Conservation (phyloP, 495 filamentous ascomycete genomes). For the Barbatosphaeria neglecta region DNA sequence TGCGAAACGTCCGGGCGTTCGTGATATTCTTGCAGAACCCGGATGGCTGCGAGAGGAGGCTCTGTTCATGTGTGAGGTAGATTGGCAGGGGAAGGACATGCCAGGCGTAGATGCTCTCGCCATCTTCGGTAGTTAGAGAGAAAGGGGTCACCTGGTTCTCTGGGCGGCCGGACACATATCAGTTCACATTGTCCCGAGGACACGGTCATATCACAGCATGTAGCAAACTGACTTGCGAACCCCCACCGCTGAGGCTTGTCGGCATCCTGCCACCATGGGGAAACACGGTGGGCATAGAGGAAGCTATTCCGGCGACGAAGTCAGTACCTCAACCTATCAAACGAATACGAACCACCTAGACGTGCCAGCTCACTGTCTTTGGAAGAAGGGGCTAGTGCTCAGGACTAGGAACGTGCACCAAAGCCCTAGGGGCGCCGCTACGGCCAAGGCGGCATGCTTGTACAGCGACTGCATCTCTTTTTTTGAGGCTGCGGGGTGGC, state of each 20-base stretch:
- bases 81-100: conserved; percentile 57
- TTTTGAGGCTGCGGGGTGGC: background rate
- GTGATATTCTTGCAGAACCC: conserved; percentile 45
- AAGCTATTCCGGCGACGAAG: conserved; percentile 33
- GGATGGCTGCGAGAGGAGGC: conserved; percentile 35
- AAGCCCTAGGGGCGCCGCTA: conserved; percentile 28
- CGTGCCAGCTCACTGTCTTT: conserved; percentile 42
- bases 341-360: background rate
- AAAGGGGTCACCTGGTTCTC: conserved; percentile 62
- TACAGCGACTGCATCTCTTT: conserved; percentile 2
- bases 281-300: conserved; percentile 65
- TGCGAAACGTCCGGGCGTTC: conserved; percentile 40
- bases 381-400: conserved; percentile 37
- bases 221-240: conserved; percentile 53
- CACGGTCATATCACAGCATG: background rate
- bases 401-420: conserved; percentile 36
- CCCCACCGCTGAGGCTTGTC: conserved; percentile 69
- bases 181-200: background rate
- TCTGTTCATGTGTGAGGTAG: conserved; percentile 45
- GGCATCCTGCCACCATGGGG: conserved; percentile 54
- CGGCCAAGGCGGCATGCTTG: conserved; percentile 19
- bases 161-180: conserved; percentile 5
- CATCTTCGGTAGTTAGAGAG: conserved; percentile 43
- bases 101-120: conserved; percentile 55
- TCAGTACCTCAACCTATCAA: conserved; percentile 4